Base-by-base conservation (phyloP, 2,329 filamentous ascomycete genomes). In the Fusarium sp. region DNA sequence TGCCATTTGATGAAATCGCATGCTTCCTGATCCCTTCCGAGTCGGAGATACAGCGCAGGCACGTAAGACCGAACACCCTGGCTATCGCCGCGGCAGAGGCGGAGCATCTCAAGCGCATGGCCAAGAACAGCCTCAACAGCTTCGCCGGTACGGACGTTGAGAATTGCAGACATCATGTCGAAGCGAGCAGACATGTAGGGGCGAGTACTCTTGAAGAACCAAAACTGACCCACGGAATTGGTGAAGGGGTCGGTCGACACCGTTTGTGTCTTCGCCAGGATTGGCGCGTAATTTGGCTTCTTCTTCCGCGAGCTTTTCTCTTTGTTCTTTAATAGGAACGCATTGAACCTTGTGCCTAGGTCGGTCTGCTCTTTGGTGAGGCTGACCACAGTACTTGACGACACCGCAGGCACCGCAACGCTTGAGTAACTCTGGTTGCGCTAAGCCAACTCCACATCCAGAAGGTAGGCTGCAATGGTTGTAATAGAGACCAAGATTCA, bases 1-100 rank as follows among this genome's bases (percentile, higher is more conserved):
- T 49, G 65, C 50, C 65, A 65, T 31, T 68, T 68, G 19, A 68
- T 68, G 3, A 68, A 68, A 6, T 65, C 54, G 8, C 61, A 61
- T 2, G 50, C 65, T 1, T 68, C 30, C 16, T 65, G 54, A 10
- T 68, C 54, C 4, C 46, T 65, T 7, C 49, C 54, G 1, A 68
- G 59, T 2, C 50, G 19, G 7, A 69, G 65, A 42, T 49, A 56
- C 4, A 68, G 53, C 3, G 19, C 42, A n/a, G 54, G 65, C 2
- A 68, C 5, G 4, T 43, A 13, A 2, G 50, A 37, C 3, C 54
- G 53, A 16, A 68, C 59, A 2, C n/a, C 25, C 4, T 49, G n/a
- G 0, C 65, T 69, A 7, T 68, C 65, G 3, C 42, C 50, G n/a
- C 65, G 37, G 10, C 31, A 51, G 6, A 69, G 45, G 6, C 46